Conservation (phyloP, 2,329 filamentous ascomycete genomes). For the Chaetomiaceae sp. region DNA sequence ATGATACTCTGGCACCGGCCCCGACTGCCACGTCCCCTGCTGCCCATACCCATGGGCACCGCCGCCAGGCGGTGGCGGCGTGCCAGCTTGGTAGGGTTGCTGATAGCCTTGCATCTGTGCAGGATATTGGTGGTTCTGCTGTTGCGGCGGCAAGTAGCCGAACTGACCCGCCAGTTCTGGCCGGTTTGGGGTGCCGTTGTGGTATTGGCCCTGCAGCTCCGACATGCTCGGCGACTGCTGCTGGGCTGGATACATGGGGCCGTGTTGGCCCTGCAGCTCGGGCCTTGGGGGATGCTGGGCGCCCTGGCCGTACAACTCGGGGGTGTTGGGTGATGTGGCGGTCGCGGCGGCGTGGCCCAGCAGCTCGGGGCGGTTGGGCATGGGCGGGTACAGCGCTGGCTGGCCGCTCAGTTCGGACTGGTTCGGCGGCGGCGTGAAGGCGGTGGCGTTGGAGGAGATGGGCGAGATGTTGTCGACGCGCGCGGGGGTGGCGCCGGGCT, state of each 20-base stretch:
- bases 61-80: not conserved
- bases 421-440: conserved; percentile 9
- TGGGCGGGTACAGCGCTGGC: not conserved
- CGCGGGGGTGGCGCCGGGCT: conserved; percentile 15
- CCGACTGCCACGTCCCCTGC: conserved; percentile 31
- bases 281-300: conserved; percentile 5
- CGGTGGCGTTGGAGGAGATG: conserved; percentile 23
- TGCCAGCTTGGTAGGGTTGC: not conserved
- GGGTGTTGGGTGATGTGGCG: conserved; percentile 16
- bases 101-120: not conserved
- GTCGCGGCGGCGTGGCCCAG: conserved; percentile 15
- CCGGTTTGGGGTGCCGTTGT: too few species aligned
- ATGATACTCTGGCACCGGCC: conserved; percentile 32
- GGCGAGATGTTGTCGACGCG: conserved; percentile 25
- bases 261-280: conserved; percentile 16
- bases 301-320: conserved; percentile 19
- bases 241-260: conserved; percentile 4
- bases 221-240: conserved; percentile 1
- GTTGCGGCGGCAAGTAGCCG: conserved; percentile 1
- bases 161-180: conserved; percentile 16
- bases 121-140: not conserved
- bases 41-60: conserved; percentile 1
- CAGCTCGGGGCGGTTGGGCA: conserved; percentile 19
- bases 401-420: conserved; percentile 27
- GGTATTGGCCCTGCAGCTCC: conserved; percentile 21